phyloP scores from a whole-genome alignment of 495 filamentous ascomycete species.

The Podospora didyma region DNA sequence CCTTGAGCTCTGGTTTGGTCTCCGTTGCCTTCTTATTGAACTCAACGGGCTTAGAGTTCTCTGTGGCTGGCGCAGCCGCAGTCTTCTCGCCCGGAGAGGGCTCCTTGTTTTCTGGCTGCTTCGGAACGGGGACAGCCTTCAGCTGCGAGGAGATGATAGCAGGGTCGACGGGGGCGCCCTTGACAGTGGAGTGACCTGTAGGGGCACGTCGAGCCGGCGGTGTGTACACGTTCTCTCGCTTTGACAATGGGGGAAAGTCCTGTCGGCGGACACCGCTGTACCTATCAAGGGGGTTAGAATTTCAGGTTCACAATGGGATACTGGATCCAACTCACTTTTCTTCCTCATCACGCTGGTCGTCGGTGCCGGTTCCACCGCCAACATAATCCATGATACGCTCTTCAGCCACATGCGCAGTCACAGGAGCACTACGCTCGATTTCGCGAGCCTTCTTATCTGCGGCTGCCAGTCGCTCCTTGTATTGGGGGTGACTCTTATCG shows the following conservation, averaged over 20 bases:
- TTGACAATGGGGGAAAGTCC: slow-evolving; percentile 61
- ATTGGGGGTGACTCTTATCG: slow-evolving; percentile 74
- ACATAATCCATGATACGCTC: slow-evolving; percentile 70
- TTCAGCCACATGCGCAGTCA: slow-evolving; percentile 80
- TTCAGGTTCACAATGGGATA: not conserved
- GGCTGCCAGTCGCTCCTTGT: slow-evolving; percentile 67
- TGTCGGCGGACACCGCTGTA: slow-evolving; percentile 88
- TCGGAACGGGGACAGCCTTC: slow-evolving; percentile 41
- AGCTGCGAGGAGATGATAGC: slow-evolving; percentile 78
- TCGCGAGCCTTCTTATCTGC: slow-evolving; percentile 85
- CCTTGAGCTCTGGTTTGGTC: slow-evolving; percentile 28
- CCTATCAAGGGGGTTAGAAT: slow-evolving; percentile 42
- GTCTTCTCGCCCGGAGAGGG: slow-evolving; percentile 20
- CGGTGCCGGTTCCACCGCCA: slow-evolving; percentile 22
- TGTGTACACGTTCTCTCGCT: slow-evolving; percentile 73
- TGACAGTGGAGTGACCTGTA: slow-evolving; percentile 64
- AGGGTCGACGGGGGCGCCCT: slow-evolving; percentile 71
- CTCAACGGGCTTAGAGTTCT: slow-evolving; percentile 18
- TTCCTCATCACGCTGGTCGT: slow-evolving; percentile 71
- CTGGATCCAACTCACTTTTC: slow-evolving; percentile 66
- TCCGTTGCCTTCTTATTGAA: slow-evolving; percentile 18
- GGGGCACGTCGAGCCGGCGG: slow-evolving; percentile 82
- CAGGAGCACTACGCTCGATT: slow-evolving; percentile 67
- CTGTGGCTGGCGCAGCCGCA: slow-evolving; percentile 24
- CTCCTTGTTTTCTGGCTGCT: slow-evolving; percentile 36